Base-by-base conservation (phyloP, 768 basidiomycete species). In the Leccinum truebloodii region DNA sequence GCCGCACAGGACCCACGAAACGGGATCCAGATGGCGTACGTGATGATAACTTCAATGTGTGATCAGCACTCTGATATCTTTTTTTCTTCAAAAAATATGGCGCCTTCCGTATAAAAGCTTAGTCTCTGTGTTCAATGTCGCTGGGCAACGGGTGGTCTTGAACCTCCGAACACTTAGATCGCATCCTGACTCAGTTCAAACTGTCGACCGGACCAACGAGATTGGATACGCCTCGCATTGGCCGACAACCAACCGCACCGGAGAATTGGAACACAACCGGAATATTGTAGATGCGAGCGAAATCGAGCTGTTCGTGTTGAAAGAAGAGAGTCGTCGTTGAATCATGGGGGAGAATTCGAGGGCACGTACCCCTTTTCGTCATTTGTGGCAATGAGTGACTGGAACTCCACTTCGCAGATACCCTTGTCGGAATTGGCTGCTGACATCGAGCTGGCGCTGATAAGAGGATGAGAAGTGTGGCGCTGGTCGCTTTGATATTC, bases 71-170 rank as follows among this genome's bases (percentile, higher is more conserved):
- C 30, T 30, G 30, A 30, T 30, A 30, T 30, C 9, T 30, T 30
- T 30, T 30, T 0, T 10, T 30, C 30, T 30, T 30, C 30, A 9
- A 30, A 30, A 30, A 30, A 30, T 30, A 30, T 30, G 30, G 30
- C 30, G 30, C 30, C 30, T 30, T 30, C 30, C 30, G 30, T 30
- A 30, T 30, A 30, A 30, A 30, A 30, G 30, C 30, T 30, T 30
- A 30, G 30, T 10, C 30, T 30, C 30, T 30, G 30, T 30, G 9
- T 30, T 30, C 0, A 30, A 44, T 16, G 28, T 69, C 13, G 26
- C 35, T 4, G 67, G 67, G 18, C 68, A 68, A 44, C 62, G 67
- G 5, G 52, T 57, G 5, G 61, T 68, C 24, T 57, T 68, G n/a
- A 68, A 68, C 48, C 60, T 67, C 20, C 57, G 62, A 20, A 30